Evolutionary conservation across 2,329 filamentous ascomycete genomes (phyloP), one percentile per base, ranked within the genome.

Genomic region (Colletotrichum phormii): DNA sequence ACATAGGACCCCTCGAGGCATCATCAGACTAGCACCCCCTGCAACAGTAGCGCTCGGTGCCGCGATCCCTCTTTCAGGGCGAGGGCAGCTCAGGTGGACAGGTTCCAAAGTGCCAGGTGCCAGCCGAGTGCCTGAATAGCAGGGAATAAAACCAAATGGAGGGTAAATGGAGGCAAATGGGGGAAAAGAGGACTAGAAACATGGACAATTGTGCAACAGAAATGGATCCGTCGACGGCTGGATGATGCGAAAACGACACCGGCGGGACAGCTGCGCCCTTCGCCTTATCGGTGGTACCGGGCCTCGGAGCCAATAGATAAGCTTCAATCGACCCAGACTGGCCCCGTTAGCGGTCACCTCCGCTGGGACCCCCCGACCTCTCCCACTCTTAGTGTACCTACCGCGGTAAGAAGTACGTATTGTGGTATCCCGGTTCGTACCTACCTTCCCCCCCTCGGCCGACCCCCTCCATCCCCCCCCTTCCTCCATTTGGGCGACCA

Each of bases 241-340:
- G 29, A 61, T 71, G 63, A 71, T 67, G 66, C 65, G 70, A 55
- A 72, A 70, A 68, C 59, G 60, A 73, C 42, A 49, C 18, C 22
- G 42, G 42, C 42, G 8, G 42, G 15, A 49, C 18, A 29, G 53
- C 42, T 49, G 29, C 49, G 57, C 54, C 64, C 57, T 65, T 60
- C 54, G 18, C n/a, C 26, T 37, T 54, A 55, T 63, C 67, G 67
- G 59, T n/a, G 51, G 63, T 49, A 58, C 26, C 24, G 42, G 3
- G 18, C 6, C 8, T 5, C 13, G 8, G 22, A 24, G 6, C 71
- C 71, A 72, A 73, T 73, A 24, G 71, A 73, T 72, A 72, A 57
- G 64, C 65, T 6, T 12, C 31, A 53, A 26, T 54, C 58, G 37
- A 42, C 18, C 18, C 46, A 12, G 8, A n/a, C 18, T n/a, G 42